Percentiles rank a stretch among this genome's conserved stretches.
Conservation (phyloP, 768 basidiomycete species). For the Pleurotus ostreatus region DNA sequence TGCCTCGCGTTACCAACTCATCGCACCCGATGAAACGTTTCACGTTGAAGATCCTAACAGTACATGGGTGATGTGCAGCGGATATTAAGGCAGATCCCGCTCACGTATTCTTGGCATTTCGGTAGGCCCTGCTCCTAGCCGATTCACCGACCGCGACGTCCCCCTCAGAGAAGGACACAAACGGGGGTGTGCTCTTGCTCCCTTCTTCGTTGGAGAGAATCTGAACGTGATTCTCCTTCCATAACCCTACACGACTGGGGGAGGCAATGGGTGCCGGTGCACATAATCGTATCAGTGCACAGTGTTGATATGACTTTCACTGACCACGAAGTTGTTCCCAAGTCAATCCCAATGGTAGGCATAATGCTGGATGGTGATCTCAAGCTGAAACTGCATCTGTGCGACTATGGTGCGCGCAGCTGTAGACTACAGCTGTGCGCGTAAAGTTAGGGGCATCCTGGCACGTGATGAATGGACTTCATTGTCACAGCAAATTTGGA, state of each 20-base stretch:
- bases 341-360: constrained; percentile 6
- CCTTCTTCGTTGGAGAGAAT: constrained; percentile 5
- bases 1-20: constrained; percentile 40
- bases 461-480: no score
- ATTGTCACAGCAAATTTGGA: no score
- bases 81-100: not conserved
- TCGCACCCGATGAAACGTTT: constrained; percentile 56
- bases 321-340: constrained; percentile 6
- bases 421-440: no score
- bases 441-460: no score
- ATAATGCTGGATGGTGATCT: not conserved
- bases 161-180: constrained; percentile 1
- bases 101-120: constrained; percentile 7
- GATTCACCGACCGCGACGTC: constrained; percentile 5
- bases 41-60: constrained; percentile 41
- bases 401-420: no score
- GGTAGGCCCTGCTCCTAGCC: constrained; percentile 1
- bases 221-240: not conserved
- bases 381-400: not conserved
- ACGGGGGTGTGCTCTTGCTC: not conserved
- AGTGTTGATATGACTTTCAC: not conserved
- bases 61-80: not conserved
- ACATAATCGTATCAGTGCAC: not conserved
- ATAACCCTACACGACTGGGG: constrained; percentile 2
- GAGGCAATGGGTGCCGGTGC: not conserved